Conservation (phyloP, 148 eudicot genomes). For the Limonium bicolor region DNA sequence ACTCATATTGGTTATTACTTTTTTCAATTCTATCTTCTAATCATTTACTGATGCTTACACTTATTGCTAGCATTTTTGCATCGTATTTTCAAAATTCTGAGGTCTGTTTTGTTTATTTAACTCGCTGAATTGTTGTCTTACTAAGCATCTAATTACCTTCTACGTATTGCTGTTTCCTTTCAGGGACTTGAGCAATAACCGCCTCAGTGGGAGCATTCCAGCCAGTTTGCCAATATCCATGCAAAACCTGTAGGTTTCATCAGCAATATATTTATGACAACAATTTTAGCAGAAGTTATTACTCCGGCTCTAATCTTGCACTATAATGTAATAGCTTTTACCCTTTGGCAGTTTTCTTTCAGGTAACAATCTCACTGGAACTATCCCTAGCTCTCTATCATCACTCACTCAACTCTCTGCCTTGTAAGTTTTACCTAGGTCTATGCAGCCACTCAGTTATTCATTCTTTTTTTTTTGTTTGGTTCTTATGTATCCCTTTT, state of each 20-base stretch:
- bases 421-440: conserved; percentile 20
- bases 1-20: not conserved
- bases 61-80: not conserved
- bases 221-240: conserved; percentile 36
- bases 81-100: not conserved
- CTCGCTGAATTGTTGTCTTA: not conserved
- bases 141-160: not conserved
- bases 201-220: conserved; percentile 67
- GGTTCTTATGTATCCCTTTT: conserved; percentile 5
- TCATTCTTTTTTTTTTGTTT: not conserved
- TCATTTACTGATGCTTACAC: too few species aligned
- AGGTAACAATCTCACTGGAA: conserved; percentile 43
- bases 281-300: not conserved
- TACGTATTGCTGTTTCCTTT: conserved; percentile 1
- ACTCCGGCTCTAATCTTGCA: not conserved
- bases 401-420: conserved; percentile 35
- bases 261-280: not conserved
- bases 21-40: not conserved
- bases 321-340: conserved; percentile 17
- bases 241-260: conserved; percentile 29
- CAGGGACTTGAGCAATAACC: conserved; percentile 51
- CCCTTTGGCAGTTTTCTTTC: conserved; percentile 52
- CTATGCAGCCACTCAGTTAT: not conserved
- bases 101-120: not conserved
- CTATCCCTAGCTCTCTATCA: conserved; percentile 43